Evolutionary conservation across 2,329 filamentous ascomycete genomes (phyloP).

Genomic region (Paramyrothecium sp.): DNA sequence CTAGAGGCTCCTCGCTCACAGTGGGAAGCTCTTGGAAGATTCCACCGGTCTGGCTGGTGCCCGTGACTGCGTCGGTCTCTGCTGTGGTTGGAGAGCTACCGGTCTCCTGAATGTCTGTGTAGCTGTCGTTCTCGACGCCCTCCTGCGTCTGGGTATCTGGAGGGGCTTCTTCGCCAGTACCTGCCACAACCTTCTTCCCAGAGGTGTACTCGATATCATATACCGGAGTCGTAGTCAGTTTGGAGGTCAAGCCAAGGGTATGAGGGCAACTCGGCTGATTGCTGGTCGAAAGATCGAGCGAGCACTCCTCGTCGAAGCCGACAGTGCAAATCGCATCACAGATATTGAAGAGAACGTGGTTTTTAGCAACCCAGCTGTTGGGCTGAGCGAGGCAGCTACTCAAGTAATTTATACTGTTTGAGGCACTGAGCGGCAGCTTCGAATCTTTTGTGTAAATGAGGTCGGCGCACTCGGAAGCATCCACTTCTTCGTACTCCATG

Average conservation of each 20-base stretch:
- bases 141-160: not conserved
- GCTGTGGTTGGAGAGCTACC: not conserved
- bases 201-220: constrained; percentile 38
- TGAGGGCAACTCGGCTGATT: constrained; percentile 38
- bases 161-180: constrained; percentile 2
- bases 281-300: constrained; percentile 28
- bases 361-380: constrained; percentile 39
- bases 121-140: not conserved
- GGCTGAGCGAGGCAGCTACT: constrained; percentile 30
- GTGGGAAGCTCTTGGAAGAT: not conserved
- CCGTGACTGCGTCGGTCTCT: too few relatives aligned
- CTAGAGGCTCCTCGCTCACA: too few relatives aligned
- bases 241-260: constrained; percentile 27
- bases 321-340: constrained; percentile 37
- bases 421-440: constrained; percentile 32
- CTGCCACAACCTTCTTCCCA: constrained; percentile 29
- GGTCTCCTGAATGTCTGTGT: not conserved
- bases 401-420: constrained; percentile 45
- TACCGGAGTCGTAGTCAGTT: constrained; percentile 30
- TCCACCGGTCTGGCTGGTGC: too few relatives aligned
- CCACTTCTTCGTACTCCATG: constrained; percentile 39
- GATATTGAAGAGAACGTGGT: constrained; percentile 45
- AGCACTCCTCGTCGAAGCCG: constrained; percentile 38
- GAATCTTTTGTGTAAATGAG: constrained; percentile 37
- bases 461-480: constrained; percentile 36